These are phyloP conservation scores for Mycena maculata DNA, from an alignment of 768 basidiomycete species.

Conservation along the genomic window DNA sequence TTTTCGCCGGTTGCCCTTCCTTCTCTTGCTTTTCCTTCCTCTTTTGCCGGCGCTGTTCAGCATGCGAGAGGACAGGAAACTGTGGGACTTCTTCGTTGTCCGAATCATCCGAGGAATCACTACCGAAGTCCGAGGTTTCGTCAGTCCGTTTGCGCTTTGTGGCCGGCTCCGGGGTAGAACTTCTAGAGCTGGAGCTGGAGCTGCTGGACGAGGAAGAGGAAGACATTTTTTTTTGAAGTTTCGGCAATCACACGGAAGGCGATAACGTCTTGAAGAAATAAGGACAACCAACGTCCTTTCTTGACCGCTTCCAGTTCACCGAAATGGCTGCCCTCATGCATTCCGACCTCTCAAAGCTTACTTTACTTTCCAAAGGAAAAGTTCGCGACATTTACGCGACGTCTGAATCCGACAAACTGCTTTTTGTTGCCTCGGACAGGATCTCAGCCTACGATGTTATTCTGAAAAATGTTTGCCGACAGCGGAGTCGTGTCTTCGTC, in stretches of 20 bases:
- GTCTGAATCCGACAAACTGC: slow-evolving; percentile 74
- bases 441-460: slow-evolving; percentile 98
- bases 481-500: background rate
- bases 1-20: slow-evolving; percentile 51
- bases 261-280: no score
- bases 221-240: slow-evolving; percentile 38
- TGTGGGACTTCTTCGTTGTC: slow-evolving; percentile 44
- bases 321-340: slow-evolving; percentile 35
- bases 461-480: slow-evolving; percentile 81
- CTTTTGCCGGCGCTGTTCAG: slow-evolving; percentile 75
- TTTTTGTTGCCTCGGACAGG: slow-evolving; percentile 95
- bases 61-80: slow-evolving; percentile 76
- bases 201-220: slow-evolving; percentile 44
- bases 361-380: slow-evolving; percentile 89
- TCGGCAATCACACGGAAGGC: no score
- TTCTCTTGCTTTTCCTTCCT: slow-evolving; percentile 50
- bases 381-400: slow-evolving; percentile 94
- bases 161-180: slow-evolving; percentile 35
- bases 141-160: slow-evolving; percentile 47
- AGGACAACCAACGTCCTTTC: no score
- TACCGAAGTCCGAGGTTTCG: slow-evolving; percentile 29
- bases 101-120: slow-evolving; percentile 37
- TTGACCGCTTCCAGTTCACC: no score
- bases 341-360: slow-evolving; percentile 70
- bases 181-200: slow-evolving; percentile 45